A percentile compares a stretch with the other conserved stretches of the same genome.
These are phyloP conservation scores for Gossypium thurberi DNA, from an alignment of 345 rosid genomes.

Conservation along the genomic window DNA sequence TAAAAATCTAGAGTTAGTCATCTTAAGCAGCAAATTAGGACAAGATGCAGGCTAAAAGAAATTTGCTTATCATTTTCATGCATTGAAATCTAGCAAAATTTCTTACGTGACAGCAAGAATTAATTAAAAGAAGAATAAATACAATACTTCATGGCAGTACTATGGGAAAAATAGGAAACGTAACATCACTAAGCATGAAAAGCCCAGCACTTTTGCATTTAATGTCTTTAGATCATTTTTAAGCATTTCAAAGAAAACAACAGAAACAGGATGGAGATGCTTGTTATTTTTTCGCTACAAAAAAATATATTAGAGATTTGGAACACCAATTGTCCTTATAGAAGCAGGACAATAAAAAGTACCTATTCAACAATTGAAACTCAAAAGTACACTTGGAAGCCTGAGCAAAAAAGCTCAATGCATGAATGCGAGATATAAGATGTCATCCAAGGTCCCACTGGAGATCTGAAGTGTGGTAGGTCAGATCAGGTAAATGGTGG, in stretches of 20 bases:
- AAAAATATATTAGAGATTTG: not conserved
- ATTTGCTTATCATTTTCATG: not conserved
- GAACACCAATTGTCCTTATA: not conserved
- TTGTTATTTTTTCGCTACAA: not conserved
- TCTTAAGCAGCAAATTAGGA: not conserved
- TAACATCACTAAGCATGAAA: not conserved
- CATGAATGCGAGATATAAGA: not conserved
- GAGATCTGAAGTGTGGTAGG: not conserved
- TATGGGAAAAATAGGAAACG: not conserved
- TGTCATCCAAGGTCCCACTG: not conserved
- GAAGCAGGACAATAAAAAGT: not conserved
- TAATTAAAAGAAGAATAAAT: not conserved
- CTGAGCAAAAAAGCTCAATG: not conserved
- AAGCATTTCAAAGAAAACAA: not conserved
- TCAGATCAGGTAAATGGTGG: not conserved
- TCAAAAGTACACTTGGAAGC: not conserved
- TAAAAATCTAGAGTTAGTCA: not conserved
- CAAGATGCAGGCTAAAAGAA: slow-evolving; percentile 1
- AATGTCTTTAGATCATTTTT: not conserved
- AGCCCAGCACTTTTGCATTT: not conserved
- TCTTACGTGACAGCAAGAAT: too few species aligned
- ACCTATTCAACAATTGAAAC: not conserved
- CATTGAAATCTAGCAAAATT: not conserved
- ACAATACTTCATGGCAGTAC: not conserved
- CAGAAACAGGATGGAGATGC: not conserved